Evolutionary conservation across 495 filamentous ascomycete species (phyloP).

Genomic region (Rhizodiscina lignyota): DNA sequence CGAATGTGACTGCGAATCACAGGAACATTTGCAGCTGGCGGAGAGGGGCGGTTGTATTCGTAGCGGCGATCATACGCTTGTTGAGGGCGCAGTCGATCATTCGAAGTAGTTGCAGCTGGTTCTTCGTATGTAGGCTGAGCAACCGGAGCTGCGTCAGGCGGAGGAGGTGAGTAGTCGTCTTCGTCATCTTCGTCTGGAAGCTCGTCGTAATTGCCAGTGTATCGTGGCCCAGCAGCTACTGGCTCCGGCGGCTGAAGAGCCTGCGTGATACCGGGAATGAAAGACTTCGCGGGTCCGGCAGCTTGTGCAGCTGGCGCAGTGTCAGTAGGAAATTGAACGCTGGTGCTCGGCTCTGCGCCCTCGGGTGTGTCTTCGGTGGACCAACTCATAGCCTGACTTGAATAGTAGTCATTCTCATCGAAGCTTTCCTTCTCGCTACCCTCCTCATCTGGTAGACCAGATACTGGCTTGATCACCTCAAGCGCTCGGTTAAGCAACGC

Average conservation of each 20-base stretch:
- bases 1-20: conserved; percentile 44
- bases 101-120: background rate
- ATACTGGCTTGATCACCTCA: conserved; percentile 48
- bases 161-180: conserved; percentile 15
- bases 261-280: too few species aligned
- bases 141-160: background rate
- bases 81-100: background rate
- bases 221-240: conserved; percentile 5
- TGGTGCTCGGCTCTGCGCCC: too few species aligned
- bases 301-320: background rate
- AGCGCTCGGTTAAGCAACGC: conserved; percentile 57
- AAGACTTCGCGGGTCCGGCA: background rate
- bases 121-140: background rate
- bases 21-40: too few species aligned
- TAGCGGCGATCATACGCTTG: background rate
- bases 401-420: conserved; percentile 92
- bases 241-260: conserved; percentile 12
- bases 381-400: conserved; percentile 42
- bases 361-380: background rate
- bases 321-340: conserved; percentile 4
- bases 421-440: conserved; percentile 67
- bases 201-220: too few species aligned
- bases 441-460: too few species aligned
- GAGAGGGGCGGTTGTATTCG: too few species aligned
- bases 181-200: conserved; percentile 13